Evolutionary conservation across 129 eudicot species (phyloP), one percentile per base, ranked within the genome.

Genomic region (Lactuca saligna): DNA sequence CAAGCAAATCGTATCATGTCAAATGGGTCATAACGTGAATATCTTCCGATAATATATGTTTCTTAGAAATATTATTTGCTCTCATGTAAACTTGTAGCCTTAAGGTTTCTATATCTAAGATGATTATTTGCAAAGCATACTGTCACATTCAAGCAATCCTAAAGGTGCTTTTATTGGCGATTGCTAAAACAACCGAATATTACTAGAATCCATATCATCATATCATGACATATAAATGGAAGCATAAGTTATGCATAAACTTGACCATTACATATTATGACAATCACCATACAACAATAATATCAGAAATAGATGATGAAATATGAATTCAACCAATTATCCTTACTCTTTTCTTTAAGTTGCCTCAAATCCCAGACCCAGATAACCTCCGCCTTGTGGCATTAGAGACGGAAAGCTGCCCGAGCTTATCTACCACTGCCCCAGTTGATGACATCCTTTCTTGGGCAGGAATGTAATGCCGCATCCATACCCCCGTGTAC

Each of bases 401-500:
- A 67, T 93, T 93, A 46, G 99, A 93, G 61, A 93, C 85, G 0
- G 97, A 83, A 37, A 93, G 82, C 82, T 93, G 87, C 32, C 95
- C 99, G 7, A 93, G 88, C 61, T 87, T 85, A 68, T 93, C 95
- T n/a, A 61, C 75, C 9, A 76, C 75, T 8, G 74, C 78, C 5
- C 71, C 88, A 13, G 63, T 54, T 15, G 85, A 29, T 41, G 76
- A 68, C 82, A 67, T 84, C 6, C 99, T 81, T 37, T 87, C 99
- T 74, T 81, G 75, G 14, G 82, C 85, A 14, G 97, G 88, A 82
- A 55, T 65, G 64, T 85, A 93, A 42, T 80, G 95, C 17, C 97
- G 80, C 81, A 84, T 68, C 99, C 99, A 93, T 38, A 69, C 90
- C 32, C 99, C 99, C 25, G 97, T 93, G 75, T 93, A 93, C 13